These are phyloP conservation scores for Senecio squalidus DNA, from an alignment of 140 eudicot species.

Conservation along the genomic window DNA sequence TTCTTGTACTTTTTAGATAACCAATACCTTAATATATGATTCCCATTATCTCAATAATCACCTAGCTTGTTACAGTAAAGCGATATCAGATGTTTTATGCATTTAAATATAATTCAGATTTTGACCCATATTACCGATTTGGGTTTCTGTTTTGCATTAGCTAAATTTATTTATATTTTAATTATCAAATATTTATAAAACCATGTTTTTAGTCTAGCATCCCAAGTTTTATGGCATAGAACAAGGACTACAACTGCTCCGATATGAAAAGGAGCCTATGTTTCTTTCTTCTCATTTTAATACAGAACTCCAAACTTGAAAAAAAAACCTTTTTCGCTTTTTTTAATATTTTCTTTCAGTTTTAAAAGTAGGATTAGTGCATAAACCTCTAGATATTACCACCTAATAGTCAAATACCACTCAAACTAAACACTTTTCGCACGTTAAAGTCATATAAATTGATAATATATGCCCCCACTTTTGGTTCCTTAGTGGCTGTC, in stretches of 20 bases:
- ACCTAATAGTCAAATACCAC: slow-evolving; percentile 27
- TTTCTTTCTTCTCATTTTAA: slow-evolving; percentile 3
- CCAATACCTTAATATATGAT: too few relatives aligned
- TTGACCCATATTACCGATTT: too few relatives aligned
- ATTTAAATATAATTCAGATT: too few relatives aligned
- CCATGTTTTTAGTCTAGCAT: too few relatives aligned
- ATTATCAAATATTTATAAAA: too few relatives aligned
- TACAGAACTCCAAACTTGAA: background rate
- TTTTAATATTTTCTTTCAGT: background rate
- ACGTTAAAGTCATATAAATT: slow-evolving; percentile 16
- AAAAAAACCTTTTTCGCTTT: background rate
- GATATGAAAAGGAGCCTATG: slow-evolving; percentile 16
- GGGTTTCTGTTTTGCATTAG: too few relatives aligned
- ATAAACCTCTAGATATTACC: slow-evolving; percentile 13
- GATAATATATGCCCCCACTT: slow-evolving; percentile 25
- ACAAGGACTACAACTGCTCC: slow-evolving; percentile 3
- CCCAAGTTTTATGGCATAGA: too few relatives aligned
- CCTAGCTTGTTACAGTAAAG: too few relatives aligned
- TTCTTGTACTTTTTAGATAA: too few relatives aligned
- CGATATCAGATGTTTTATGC: too few relatives aligned
- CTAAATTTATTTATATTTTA: too few relatives aligned
- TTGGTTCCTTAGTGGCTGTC: slow-evolving; percentile 47
- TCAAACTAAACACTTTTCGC: slow-evolving; percentile 13
- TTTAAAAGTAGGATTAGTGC: slow-evolving; percentile 12
- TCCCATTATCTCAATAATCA: too few relatives aligned